Conservation (phyloP, 2,329 filamentous ascomycete genomes). For the Teratosphaeria pseudoeucalypti region DNA sequence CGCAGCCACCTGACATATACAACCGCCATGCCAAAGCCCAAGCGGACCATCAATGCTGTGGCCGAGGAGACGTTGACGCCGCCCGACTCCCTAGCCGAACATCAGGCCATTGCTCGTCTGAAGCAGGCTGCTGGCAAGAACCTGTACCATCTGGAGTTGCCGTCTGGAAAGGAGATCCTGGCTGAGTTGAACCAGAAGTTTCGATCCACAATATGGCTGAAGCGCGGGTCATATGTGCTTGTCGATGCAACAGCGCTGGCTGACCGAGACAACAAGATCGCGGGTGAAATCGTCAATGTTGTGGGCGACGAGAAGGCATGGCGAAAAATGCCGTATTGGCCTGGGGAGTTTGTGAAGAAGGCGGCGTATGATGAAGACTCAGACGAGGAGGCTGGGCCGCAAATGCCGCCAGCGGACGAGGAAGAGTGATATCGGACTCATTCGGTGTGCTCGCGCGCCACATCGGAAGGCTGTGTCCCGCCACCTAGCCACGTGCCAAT, state of each 20-base stretch:
- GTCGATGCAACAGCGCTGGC: conserved; percentile 60
- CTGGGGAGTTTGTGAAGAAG: conserved; percentile 28
- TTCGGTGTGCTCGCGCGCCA: conserved; percentile 6
- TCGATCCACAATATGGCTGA: conserved; percentile 88
- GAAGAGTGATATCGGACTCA: conserved; percentile 7
- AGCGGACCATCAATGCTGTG: conserved; percentile 66
- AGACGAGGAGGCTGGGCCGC: conserved; percentile 45
- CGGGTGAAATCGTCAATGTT: conserved; percentile 85
- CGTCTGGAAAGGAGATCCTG: conserved; percentile 54
- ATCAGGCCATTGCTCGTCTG: conserved; percentile 62
- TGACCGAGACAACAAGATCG: conserved; percentile 63
- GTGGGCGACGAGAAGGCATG: conserved; percentile 85
- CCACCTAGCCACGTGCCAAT: conserved; percentile 43
- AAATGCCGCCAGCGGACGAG: conserved; percentile 26
- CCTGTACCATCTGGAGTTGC: conserved; percentile 68
- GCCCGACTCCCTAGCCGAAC: conserved; percentile 42
- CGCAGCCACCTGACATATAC: not conserved
- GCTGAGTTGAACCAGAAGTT: conserved; percentile 78
- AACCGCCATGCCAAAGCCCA: conserved; percentile 56
- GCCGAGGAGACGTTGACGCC: conserved; percentile 59
- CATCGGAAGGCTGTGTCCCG: conserved; percentile 2
- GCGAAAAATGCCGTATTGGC: conserved; percentile 83
- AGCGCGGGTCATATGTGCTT: conserved; percentile 76
- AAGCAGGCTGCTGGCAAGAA: conserved; percentile 80
- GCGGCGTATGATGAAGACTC: conserved; percentile 55